phyloP scores from a whole-genome alignment of 2,329 filamentous ascomycete genomes.

The Nectriaceae sp. region DNA sequence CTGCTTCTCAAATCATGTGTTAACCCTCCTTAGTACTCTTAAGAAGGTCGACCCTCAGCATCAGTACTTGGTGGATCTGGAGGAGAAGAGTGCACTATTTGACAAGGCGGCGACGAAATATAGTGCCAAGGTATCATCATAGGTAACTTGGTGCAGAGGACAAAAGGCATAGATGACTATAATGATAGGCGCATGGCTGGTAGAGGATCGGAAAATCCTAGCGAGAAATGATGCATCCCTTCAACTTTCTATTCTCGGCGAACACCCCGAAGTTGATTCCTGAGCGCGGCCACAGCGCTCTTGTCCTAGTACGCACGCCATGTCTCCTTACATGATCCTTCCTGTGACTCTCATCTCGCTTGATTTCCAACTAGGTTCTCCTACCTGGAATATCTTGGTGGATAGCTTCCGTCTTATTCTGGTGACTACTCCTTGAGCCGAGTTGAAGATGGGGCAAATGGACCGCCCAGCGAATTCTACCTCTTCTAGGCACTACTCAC shows the following conservation, averaged over 20 bases:
- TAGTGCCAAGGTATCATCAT: slow-evolving; percentile 73
- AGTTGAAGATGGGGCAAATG: too few relatives aligned
- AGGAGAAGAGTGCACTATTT: slow-evolving; percentile 85
- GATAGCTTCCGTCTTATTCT: too few relatives aligned
- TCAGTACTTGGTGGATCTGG: slow-evolving; percentile 70
- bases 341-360: too few relatives aligned
- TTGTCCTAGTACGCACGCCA: too few relatives aligned
- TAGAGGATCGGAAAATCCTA: slow-evolving; percentile 23
- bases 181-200: slow-evolving; percentile 33
- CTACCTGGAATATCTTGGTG: too few relatives aligned
- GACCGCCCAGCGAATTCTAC: too few relatives aligned
- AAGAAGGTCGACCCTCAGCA: slow-evolving; percentile 66
- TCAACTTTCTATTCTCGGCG: not conserved
- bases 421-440: too few relatives aligned
- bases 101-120: slow-evolving; percentile 87
- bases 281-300: too few relatives aligned
- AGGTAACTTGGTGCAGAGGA: slow-evolving; percentile 14
- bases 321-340: too few relatives aligned
- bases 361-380: too few relatives aligned
- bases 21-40: slow-evolving; percentile 49
- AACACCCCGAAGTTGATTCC: too few relatives aligned
- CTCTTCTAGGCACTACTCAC: too few relatives aligned
- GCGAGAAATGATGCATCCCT: slow-evolving; percentile 23
- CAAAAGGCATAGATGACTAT: slow-evolving; percentile 25
- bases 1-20: slow-evolving; percentile 2